Evolutionary conservation across 495 filamentous ascomycete genomes (phyloP).

Genomic region (Pseudotulostoma volvatum): DNA sequence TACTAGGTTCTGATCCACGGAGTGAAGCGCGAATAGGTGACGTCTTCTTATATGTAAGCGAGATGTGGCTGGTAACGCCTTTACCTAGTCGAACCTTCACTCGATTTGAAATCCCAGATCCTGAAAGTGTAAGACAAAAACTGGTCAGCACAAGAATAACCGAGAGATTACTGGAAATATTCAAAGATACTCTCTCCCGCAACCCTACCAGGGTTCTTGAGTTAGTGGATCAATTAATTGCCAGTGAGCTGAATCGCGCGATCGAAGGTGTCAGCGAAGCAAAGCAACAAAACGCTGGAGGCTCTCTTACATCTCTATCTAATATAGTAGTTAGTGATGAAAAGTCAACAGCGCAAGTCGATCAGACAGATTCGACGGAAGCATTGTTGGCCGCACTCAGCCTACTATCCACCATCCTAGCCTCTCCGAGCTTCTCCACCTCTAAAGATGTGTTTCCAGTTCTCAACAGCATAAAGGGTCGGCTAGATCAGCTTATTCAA

Average conservation of each 20-base stretch:
- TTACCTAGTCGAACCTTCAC: conserved; percentile 9
- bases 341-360: conserved; percentile 5
- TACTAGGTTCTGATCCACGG: conserved; percentile 35
- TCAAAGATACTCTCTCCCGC: conserved; percentile 50
- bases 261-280: conserved; percentile 3
- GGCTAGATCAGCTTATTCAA: conserved; percentile 28
- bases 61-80: conserved; percentile 38
- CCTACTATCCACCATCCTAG: conserved; percentile 48
- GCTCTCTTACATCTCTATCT: conserved; percentile 24
- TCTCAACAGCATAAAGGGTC: conserved; percentile 35
- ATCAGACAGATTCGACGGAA: conserved; percentile 31
- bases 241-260: conserved; percentile 17
- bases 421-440: conserved; percentile 42
- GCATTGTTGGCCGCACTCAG: conserved; percentile 45
- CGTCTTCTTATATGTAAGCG: conserved; percentile 47
- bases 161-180: conserved; percentile 47
- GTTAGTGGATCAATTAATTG: conserved; percentile 42
- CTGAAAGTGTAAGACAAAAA: conserved; percentile 25
- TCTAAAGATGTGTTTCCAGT: conserved; percentile 27
- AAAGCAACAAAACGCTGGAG: conserved; percentile 4
- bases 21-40: conserved; percentile 41
- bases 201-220: conserved; percentile 45
- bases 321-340: conserved; percentile 15
- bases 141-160: conserved; percentile 47
- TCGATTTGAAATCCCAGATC: conserved; percentile 9